Percentiles rank a stretch among this genome's conserved stretches.
These are phyloP conservation scores for Pseudocercospora cruenta DNA, from an alignment of 2,329 filamentous ascomycete species.

Conservation along the genomic window DNA sequence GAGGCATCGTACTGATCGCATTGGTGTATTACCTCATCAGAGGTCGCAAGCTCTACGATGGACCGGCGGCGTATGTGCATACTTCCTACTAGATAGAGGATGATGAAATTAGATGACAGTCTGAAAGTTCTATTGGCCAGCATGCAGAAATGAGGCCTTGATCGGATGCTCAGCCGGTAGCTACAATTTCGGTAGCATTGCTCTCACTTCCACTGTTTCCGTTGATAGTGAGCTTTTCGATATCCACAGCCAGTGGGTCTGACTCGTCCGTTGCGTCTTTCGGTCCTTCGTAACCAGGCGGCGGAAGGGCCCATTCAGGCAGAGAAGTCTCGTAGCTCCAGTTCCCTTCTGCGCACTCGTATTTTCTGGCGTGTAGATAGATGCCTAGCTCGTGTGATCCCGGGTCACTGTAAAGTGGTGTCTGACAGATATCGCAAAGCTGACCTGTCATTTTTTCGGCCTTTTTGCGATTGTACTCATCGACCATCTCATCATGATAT, in stretches of 20 bases:
- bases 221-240: conserved; percentile 41
- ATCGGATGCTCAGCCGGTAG: background rate
- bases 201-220: background rate
- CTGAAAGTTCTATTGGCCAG: background rate
- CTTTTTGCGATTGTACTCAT: conserved; percentile 84
- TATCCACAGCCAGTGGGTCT: conserved; percentile 50
- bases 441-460: conserved; percentile 92
- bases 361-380: conserved; percentile 89
- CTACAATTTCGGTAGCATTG: background rate
- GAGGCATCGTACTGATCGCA: conserved; percentile 25
- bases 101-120: no score
- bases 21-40: conserved; percentile 40
- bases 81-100: background rate
- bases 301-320: conserved; percentile 85
- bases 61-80: conserved; percentile 2
- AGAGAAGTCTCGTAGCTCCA: conserved; percentile 89
- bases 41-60: conserved; percentile 37
- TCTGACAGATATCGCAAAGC: conserved; percentile 78
- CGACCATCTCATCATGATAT: conserved; percentile 92
- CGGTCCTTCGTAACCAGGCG: conserved; percentile 71
- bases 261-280: conserved; percentile 61
- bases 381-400: conserved; percentile 87
- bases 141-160: background rate
- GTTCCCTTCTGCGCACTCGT: conserved; percentile 77
- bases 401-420: conserved; percentile 90